Evolutionary conservation across 2,329 filamentous ascomycete species (phyloP).

Genomic region (Fusarium albidum): DNA sequence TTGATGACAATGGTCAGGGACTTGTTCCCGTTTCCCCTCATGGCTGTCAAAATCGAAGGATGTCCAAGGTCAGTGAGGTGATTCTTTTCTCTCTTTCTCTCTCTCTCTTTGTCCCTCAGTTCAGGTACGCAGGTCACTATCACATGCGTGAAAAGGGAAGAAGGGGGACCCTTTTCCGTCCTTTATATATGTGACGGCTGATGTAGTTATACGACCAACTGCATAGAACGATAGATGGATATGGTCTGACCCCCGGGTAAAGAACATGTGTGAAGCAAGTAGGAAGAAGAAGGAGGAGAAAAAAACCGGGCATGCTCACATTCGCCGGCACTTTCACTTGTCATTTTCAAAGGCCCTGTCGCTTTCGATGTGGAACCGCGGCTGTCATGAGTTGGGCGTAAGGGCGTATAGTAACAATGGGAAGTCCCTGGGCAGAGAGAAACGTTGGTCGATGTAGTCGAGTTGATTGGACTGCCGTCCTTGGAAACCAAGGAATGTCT

Average conservation of each 20-base stretch:
- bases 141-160: constrained; percentile 19
- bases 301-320: constrained; percentile 31
- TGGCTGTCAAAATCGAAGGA: constrained; percentile 52
- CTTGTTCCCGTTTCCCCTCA: constrained; percentile 65
- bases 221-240: too few relatives aligned
- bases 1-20: constrained; percentile 76
- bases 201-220: not conserved
- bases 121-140: constrained; percentile 1
- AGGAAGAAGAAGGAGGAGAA: constrained; percentile 18
- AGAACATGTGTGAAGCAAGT: constrained; percentile 22
- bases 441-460: constrained; percentile 26
- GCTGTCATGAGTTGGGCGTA: constrained; percentile 36
- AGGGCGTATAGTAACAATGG: too few relatives aligned
- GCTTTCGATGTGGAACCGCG: constrained; percentile 37
- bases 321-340: constrained; percentile 37
- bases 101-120: too few relatives aligned
- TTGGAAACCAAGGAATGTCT: constrained; percentile 16
- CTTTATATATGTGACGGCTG: constrained; percentile 7
- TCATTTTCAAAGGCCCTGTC: constrained; percentile 40
- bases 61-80: constrained; percentile 64
- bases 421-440: constrained; percentile 25
- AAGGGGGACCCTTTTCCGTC: not conserved
- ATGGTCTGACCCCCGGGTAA: constrained; percentile 7
- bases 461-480: constrained; percentile 36
- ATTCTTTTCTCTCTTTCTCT: too few relatives aligned